A percentile compares a stretch with the other conserved stretches of the same genome.
These are phyloP conservation scores for Leccinum disarticulatum DNA, from an alignment of 768 basidiomycete genomes.

Conservation along the genomic window DNA sequence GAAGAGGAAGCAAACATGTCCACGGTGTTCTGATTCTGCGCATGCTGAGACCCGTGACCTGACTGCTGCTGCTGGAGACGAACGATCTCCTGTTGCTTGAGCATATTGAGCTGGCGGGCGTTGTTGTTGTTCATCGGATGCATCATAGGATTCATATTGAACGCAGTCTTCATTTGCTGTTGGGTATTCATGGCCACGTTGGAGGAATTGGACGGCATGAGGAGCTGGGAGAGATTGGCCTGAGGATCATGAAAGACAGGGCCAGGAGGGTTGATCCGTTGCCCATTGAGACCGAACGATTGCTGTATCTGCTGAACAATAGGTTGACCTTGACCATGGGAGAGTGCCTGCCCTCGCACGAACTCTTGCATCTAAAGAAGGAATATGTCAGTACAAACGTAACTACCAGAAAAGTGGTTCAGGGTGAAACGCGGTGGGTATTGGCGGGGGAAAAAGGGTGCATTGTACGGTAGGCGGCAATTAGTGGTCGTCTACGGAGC, in stretches of 20 bases:
- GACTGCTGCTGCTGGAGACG: conserved; percentile 38
- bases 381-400: conserved; percentile 25
- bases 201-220: conserved; percentile 40
- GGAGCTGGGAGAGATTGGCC: conserved; percentile 24
- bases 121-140: conserved; percentile 34
- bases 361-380: conserved; percentile 45
- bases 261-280: conserved; percentile 39
- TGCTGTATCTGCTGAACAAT: conserved; percentile 44
- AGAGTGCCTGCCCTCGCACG: conserved; percentile 40
- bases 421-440: conserved; percentile 5
- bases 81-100: conserved; percentile 41
- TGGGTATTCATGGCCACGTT: conserved; percentile 39
- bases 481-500: conserved; percentile 14
- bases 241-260: conserved; percentile 40
- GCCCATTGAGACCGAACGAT: conserved; percentile 38
- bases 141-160: conserved; percentile 38
- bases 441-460: conserved; percentile 2
- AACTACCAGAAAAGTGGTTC: conserved; percentile 13
- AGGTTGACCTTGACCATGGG: conserved; percentile 41
- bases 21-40: conserved; percentile 38
- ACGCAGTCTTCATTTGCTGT: conserved; percentile 31
- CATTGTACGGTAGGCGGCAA: conserved; percentile 6
- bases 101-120: conserved; percentile 43
- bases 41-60: conserved; percentile 32
- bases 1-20: conserved; percentile 53